phyloP scores from a whole-genome alignment of 352 stramenopile species.

The Globisporangium radiosum region DNA sequence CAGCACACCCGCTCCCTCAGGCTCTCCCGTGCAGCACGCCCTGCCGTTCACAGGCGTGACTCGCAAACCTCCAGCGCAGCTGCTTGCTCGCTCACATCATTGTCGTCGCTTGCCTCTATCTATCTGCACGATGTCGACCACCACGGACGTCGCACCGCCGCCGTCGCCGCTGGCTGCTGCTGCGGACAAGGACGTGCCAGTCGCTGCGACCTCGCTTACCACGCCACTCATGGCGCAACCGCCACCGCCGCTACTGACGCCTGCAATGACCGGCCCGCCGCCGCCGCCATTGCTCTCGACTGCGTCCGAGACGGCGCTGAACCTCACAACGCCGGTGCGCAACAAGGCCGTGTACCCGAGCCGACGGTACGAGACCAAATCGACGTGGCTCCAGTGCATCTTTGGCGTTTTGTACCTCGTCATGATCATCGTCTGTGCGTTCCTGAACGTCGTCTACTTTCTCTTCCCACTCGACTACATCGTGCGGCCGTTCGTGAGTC shows the following conservation, averaged over 20 bases:
- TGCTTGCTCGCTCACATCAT: no score
- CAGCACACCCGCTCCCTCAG: not conserved
- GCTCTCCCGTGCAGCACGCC: not conserved
- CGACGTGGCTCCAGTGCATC: slow-evolving; percentile 34
- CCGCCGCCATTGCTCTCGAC: slow-evolving; percentile 6
- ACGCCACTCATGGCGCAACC: not conserved
- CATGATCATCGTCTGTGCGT: slow-evolving; percentile 38
- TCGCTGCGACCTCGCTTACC: not conserved
- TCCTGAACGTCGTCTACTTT: slow-evolving; percentile 56
- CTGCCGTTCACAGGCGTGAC: not conserved
- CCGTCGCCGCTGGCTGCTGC: not conserved
- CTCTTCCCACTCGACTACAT: slow-evolving; percentile 50
- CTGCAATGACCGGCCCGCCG: not conserved
- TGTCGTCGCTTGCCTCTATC: not conserved
- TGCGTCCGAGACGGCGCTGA: slow-evolving; percentile 10
- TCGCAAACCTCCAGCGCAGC: not conserved
- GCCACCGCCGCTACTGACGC: slow-evolving; percentile 2
- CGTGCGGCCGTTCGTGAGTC: slow-evolving; percentile 23
- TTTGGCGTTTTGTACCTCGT: slow-evolving; percentile 39
- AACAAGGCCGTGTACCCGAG: slow-evolving; percentile 34
- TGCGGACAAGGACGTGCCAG: no score
- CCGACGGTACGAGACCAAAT: slow-evolving; percentile 33
- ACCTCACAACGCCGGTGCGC: slow-evolving; percentile 12
- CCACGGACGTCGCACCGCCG: not conserved
- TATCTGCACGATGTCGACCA: not conserved